Base-by-base conservation (phyloP, 805 yeast species). In the Yarrowia sp. region DNA sequence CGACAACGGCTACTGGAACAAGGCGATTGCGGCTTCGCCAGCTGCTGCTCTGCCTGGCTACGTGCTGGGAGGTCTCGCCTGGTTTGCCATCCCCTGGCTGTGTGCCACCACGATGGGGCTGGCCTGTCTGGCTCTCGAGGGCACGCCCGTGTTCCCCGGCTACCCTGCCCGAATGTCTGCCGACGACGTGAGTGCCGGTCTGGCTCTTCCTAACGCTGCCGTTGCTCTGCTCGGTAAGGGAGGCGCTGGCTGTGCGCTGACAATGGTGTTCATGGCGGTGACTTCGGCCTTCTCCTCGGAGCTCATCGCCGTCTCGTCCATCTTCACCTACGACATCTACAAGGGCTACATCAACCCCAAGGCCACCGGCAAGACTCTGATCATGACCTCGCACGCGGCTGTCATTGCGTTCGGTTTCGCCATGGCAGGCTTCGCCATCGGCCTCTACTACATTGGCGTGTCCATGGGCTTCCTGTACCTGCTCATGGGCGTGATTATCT, bases 231-330 rank as follows among this genome's bases (percentile, higher is more conserved):
- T 92, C 78, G 97, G 97, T 65, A 88, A 83, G 70, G 91, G 94
- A 73, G 98, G 97, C 70, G 96, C 96, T 5, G 93, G 86, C 58
- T 93, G 93, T 42, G 84, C 92, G 10, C 82, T 92, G 70, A 76
- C 92, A 40, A 79, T 92, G 81, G 85, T 92, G 12, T 92, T 92
- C 78, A 90, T 91, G 93, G 97, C 97, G 33, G 94, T 90, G 50
- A 92, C 97, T 0, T 89, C 96, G 58, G 97, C 97, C 33, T 86
- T 91, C 84, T 90, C 96, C 39, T 94, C 97, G 44, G 97, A 92
- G 78, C 84, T 92, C 74, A 90, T 92, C 75, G 89, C 97, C 2
- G 93, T 91, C 19, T 89, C 96, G 3, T 88, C 97, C 1, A 86
- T 92, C 69, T 85, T 87, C 81, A 90, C 97, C 52, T 92, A 91